phyloP scores from a whole-genome alignment of 1,284 basidiomycete species.

The Thelephora terrestris region DNA sequence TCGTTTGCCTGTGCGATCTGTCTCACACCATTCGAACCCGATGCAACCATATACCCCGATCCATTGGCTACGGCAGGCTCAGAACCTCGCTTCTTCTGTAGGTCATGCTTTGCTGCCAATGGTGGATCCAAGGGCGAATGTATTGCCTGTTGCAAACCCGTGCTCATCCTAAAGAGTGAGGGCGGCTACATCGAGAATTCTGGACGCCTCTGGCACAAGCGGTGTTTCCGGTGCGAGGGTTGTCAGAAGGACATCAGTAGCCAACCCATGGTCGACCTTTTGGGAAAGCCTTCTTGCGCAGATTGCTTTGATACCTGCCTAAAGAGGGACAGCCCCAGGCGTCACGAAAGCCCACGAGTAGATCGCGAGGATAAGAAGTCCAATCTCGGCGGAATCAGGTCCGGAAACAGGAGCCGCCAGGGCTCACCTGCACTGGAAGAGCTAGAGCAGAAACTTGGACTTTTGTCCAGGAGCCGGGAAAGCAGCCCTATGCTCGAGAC shows the following conservation, averaged over 20 bases:
- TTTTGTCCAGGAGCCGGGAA: constrained; percentile 18
- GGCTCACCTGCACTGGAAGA: constrained; percentile 54
- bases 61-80: constrained; percentile 30
- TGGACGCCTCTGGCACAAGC: constrained; percentile 66
- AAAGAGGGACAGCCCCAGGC: constrained; percentile 31
- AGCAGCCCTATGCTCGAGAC: constrained; percentile 16
- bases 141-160: constrained; percentile 51
- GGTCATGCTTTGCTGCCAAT: constrained; percentile 53
- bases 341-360: constrained; percentile 15
- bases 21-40: constrained; percentile 53
- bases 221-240: constrained; percentile 63
- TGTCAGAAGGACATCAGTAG: constrained; percentile 65
- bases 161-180: constrained; percentile 63
- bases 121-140: constrained; percentile 72
- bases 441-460: constrained; percentile 40
- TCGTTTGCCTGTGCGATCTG: constrained; percentile 63
- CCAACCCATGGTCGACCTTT: constrained; percentile 68
- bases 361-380: constrained; percentile 19
- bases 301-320: constrained; percentile 70
- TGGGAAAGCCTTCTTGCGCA: constrained; percentile 64
- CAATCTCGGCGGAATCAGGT: constrained; percentile 30
- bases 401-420: constrained; percentile 34
- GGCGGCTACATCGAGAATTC: constrained; percentile 65
- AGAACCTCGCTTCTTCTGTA: constrained; percentile 53
- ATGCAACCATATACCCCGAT: constrained; percentile 75